Evolutionary conservation across 2,329 filamentous ascomycete species (phyloP).

Genomic region (Drechslera avenae): DNA sequence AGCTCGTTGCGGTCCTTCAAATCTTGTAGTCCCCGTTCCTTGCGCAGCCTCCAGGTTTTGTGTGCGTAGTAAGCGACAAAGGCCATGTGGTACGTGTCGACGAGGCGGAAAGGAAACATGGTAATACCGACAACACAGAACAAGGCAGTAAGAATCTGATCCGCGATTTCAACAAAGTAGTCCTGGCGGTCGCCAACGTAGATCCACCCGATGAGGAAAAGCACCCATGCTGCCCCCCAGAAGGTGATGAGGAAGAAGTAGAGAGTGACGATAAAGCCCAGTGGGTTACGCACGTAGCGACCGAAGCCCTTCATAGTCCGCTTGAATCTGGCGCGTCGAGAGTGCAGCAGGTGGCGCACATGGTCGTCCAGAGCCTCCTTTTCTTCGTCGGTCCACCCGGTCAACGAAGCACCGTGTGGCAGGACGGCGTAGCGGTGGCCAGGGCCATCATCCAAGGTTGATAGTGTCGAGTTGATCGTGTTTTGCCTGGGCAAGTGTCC

Average conservation of each 20-base stretch:
- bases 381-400: conserved; percentile 77
- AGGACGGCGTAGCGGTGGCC: conserved; percentile 75
- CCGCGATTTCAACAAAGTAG: conserved; percentile 61
- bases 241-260: conserved; percentile 88
- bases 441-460: conserved; percentile 52
- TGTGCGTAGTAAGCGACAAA: conserved; percentile 75
- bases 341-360: conserved; percentile 85
- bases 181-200: conserved; percentile 74
- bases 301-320: conserved; percentile 78
- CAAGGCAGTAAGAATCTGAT: conserved; percentile 64
- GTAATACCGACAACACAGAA: conserved; percentile 69
- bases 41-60: conserved; percentile 67
- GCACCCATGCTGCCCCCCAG: conserved; percentile 84
- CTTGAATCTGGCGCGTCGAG: conserved; percentile 77
- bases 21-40: conserved; percentile 64
- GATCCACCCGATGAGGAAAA: conserved; percentile 88
- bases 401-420: conserved; percentile 72
- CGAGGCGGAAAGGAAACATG: conserved; percentile 70
- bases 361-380: conserved; percentile 80
- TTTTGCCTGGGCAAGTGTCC: conserved; percentile 22
- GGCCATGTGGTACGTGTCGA: conserved; percentile 87
- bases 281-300: conserved; percentile 72
- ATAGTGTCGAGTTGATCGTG: conserved; percentile 41
- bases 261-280: conserved; percentile 81
- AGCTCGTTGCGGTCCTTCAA: conserved; percentile 73